A percentile compares a stretch with the other conserved stretches of the same genome.
Evolutionary conservation across 2,329 filamentous ascomycete genomes (phyloP).

Genomic region (Exophiala viscosa): DNA sequence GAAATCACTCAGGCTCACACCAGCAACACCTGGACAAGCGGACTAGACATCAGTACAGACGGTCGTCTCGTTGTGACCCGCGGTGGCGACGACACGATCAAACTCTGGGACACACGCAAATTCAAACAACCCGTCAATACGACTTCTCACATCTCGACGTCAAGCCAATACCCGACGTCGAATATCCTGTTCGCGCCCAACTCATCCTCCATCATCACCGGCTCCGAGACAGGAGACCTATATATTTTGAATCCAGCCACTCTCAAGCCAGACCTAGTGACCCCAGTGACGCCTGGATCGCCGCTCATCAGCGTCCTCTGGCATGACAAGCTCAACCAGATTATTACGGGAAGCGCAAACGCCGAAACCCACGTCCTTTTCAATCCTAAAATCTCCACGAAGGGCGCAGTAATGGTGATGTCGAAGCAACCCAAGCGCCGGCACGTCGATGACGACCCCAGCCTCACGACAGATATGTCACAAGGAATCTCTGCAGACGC

Average conservation of each 20-base stretch:
- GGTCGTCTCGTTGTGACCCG: conserved; percentile 86
- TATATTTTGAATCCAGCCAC: conserved; percentile 94
- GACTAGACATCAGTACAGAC: conserved; percentile 84
- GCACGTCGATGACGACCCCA: conserved; percentile 90
- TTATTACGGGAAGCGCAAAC: conserved; percentile 89
- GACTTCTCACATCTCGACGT: conserved; percentile 74
- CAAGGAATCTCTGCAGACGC: conserved; percentile 75
- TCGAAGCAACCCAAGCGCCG: conserved; percentile 89
- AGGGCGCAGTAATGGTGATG: conserved; percentile 84
- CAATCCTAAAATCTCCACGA: conserved; percentile 74
- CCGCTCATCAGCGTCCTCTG: conserved; percentile 81
- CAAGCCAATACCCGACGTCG: conserved; percentile 74
- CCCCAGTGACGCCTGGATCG: conserved; percentile 80
- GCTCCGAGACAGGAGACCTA: conserved; percentile 78
- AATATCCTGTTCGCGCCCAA: conserved; percentile 89
- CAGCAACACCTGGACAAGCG: conserved; percentile 83
- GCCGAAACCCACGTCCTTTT: conserved; percentile 86
- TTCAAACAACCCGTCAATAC: conserved; percentile 86
- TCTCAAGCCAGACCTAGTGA: conserved; percentile 75
- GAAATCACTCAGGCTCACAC: conserved; percentile 82
- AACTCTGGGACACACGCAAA: conserved; percentile 94
- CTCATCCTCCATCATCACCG: conserved; percentile 79
- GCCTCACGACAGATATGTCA: conserved; percentile 73
- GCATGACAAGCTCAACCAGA: conserved; percentile 95
- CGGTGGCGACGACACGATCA: conserved; percentile 88